phyloP scores from a whole-genome alignment of 1,284 basidiomycete genomes.

The Caloboletus firmus region DNA sequence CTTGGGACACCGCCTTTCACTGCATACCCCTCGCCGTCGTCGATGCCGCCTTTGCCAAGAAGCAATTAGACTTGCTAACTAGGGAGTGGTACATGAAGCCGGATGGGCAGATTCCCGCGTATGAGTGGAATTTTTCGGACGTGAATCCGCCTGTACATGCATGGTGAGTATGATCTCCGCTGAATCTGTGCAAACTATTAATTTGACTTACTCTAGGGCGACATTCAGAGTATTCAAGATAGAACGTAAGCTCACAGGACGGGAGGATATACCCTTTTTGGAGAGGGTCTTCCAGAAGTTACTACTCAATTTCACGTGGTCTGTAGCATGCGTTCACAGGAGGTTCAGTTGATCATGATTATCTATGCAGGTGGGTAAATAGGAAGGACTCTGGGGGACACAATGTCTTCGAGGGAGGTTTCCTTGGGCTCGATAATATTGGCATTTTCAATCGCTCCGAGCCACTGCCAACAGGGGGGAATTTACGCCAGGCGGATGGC shows the following conservation, averaged over 20 bases:
- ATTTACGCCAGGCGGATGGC: constrained; percentile 92
- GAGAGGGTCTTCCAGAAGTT: constrained; percentile 99
- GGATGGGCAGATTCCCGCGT: constrained; percentile 96
- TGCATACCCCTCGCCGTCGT: constrained; percentile 96
- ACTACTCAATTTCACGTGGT: constrained; percentile 96
- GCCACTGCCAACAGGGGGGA: constrained; percentile 89
- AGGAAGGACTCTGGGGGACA: constrained; percentile 93
- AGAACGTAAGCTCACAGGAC: constrained; percentile 91
- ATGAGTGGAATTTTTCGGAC: constrained; percentile 98
- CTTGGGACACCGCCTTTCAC: constrained; percentile 97
- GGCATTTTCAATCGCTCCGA: constrained; percentile 98
- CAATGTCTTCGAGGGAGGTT: constrained; percentile 98
- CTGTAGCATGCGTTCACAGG: constrained; percentile 19
- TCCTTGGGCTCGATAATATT: constrained; percentile 97
- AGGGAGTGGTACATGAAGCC: constrained; percentile 99
- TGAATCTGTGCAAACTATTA: not conserved
- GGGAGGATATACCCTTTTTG: constrained; percentile 89
- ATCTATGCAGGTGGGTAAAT: constrained; percentile 84
- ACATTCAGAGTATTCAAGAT: constrained; percentile 98
- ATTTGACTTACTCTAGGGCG: constrained; percentile 53
- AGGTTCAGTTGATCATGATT: constrained; percentile 1
- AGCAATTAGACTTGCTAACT: constrained; percentile 93
- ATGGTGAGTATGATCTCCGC: constrained; percentile 52
- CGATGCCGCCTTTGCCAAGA: constrained; percentile 94
- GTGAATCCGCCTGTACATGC: constrained; percentile 98